A percentile compares a stretch with the other conserved stretches of the same genome.
These are phyloP conservation scores for Rhynchosporium graminicola DNA, from an alignment of 2,329 filamentous ascomycete species.

Conservation along the genomic window DNA sequence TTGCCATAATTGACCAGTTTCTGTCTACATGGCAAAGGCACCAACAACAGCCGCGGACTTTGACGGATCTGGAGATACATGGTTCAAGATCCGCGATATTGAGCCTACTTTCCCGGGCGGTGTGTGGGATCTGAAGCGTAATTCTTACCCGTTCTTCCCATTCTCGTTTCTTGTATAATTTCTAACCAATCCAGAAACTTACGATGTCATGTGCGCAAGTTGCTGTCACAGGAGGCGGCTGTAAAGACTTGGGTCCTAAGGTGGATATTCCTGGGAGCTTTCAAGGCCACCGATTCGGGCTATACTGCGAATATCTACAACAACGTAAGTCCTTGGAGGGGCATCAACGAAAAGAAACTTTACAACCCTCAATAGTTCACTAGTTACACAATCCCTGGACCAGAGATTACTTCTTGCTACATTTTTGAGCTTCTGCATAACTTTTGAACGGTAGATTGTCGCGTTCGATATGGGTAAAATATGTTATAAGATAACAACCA, in stretches of 20 bases:
- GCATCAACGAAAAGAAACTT: too few species aligned
- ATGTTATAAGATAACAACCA: background rate
- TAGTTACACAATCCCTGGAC: slow-evolving; percentile 27
- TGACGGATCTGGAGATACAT: slow-evolving; percentile 41
- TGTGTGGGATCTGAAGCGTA: slow-evolving; percentile 35
- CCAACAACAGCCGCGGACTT: slow-evolving; percentile 38
- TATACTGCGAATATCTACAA: slow-evolving; percentile 25
- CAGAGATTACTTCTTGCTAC: slow-evolving; percentile 21
- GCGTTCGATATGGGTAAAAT: background rate
- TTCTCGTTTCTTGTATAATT: background rate
- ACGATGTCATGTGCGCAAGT: slow-evolving; percentile 36
- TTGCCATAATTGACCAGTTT: slow-evolving; percentile 41
- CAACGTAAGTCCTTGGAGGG: slow-evolving; percentile 3
- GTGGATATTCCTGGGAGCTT: slow-evolving; percentile 32
- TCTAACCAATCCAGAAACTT: slow-evolving; percentile 28
- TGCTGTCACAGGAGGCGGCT: slow-evolving; percentile 32
- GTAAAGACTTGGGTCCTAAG: slow-evolving; percentile 27
- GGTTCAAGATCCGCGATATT: slow-evolving; percentile 43
- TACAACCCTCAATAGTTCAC: slow-evolving; percentile 16
- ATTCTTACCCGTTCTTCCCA: background rate
- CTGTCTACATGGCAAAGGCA: slow-evolving; percentile 42
- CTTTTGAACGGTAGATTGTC: background rate
- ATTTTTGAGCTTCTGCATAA: background rate
- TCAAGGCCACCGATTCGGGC: slow-evolving; percentile 26
- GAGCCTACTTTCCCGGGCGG: slow-evolving; percentile 35